These are phyloP conservation scores for Primulina huaijiensis DNA, from an alignment of 257 asterid genomes.

Conservation along the genomic window DNA sequence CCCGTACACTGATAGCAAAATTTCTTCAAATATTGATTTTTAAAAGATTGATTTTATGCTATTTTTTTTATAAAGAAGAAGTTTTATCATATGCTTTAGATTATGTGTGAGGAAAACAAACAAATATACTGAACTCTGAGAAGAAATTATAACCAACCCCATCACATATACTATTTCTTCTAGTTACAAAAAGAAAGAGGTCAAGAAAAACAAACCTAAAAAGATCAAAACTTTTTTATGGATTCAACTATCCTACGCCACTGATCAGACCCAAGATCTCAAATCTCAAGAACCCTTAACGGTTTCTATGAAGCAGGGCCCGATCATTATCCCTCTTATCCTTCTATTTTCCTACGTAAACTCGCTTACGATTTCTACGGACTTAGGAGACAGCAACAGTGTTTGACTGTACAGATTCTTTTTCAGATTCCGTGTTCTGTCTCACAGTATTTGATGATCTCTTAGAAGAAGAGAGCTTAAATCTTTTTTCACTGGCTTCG, in stretches of 20 bases:
- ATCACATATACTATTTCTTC: background rate
- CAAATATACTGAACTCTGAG: background rate
- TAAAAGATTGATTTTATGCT: no score
- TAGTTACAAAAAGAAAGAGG: background rate
- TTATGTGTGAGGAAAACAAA: no score
- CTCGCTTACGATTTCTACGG: background rate
- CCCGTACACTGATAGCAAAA: no score
- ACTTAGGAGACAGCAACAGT: background rate
- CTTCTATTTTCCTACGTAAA: background rate
- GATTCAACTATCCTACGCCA: background rate
- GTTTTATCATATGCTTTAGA: no score
- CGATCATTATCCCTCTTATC: background rate
- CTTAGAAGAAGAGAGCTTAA: background rate
- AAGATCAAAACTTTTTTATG: background rate
- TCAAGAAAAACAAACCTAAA: background rate
- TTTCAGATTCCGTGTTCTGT: background rate
- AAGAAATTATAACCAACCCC: background rate
- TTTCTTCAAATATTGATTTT: no score
- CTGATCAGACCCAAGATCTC: background rate
- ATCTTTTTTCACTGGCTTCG: background rate
- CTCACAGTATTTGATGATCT: background rate
- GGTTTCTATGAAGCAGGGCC: background rate
- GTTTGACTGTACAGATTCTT: background rate
- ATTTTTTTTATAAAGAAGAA: no score
- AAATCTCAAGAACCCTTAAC: background rate